These are phyloP conservation scores for Helicostylum pulchrum DNA, from an alignment of 192 early-diverging fungal genomes.

Conservation along the genomic window DNA sequence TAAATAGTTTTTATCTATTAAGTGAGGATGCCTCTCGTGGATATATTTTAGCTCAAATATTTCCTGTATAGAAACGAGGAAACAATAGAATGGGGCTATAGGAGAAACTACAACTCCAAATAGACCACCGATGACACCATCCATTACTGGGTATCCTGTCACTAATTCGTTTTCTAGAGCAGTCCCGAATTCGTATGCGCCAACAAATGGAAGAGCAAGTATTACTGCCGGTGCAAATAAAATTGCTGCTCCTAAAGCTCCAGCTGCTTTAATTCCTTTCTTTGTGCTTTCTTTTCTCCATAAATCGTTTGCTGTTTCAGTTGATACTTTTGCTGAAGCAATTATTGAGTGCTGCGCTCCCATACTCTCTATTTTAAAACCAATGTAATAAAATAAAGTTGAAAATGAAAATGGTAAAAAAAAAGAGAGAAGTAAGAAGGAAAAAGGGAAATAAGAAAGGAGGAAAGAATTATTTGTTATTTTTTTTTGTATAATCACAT, in stretches of 20 bases:
- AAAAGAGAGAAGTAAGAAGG: background rate
- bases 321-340: no score
- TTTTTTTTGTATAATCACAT: slow-evolving; percentile 13
- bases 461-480: background rate
- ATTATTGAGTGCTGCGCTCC: slow-evolving; percentile 2
- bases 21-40: background rate
- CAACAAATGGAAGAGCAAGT: slow-evolving; percentile 21
- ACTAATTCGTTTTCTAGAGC: slow-evolving; percentile 11
- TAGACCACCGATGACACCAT: slow-evolving; percentile 15
- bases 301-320: slow-evolving; percentile 17
- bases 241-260: background rate
- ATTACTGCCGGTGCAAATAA: slow-evolving; percentile 20
- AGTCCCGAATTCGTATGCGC: slow-evolving; percentile 17
- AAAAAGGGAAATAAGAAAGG: background rate
- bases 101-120: slow-evolving; percentile 25
- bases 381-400: background rate
- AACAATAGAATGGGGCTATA: slow-evolving; percentile 18
- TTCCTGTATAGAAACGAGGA: slow-evolving; percentile 2
- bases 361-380: background rate
- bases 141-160: slow-evolving; percentile 1
- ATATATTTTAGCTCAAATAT: background rate
- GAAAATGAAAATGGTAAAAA: no score
- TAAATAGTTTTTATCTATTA: background rate
- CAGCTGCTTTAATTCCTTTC: slow-evolving; percentile 9
- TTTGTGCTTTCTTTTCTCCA: slow-evolving; percentile 16